Conservation (phyloP, 768 basidiomycete species). For the Lyophyllum semitale region DNA sequence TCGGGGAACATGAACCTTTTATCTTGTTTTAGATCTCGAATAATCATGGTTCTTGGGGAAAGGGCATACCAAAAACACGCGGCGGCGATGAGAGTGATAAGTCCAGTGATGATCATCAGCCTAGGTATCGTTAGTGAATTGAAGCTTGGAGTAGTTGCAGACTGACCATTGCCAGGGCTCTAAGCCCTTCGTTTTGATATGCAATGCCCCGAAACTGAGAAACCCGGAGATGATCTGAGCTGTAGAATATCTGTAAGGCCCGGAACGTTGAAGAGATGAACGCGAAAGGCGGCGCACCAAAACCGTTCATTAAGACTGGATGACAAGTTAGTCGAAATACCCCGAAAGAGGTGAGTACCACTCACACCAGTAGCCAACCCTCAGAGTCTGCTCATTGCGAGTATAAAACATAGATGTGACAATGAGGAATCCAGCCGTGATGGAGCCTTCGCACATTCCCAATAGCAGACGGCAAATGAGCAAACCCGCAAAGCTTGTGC, state of each 20-base stretch:
- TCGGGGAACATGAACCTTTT: slow-evolving; percentile 70
- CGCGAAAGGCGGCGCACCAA: slow-evolving; percentile 40
- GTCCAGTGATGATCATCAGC: slow-evolving; percentile 74
- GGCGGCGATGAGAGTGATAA: slow-evolving; percentile 54
- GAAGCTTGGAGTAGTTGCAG: neutral
- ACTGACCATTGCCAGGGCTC: slow-evolving; percentile 74
- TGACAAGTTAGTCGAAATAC: neutral
- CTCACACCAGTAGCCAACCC: slow-evolving; percentile 81
- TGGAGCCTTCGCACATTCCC: slow-evolving; percentile 73
- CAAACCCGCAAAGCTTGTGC: slow-evolving; percentile 66
- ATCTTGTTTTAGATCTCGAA: neutral
- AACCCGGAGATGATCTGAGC: slow-evolving; percentile 75
- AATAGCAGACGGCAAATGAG: slow-evolving; percentile 65
- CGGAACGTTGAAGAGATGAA: neutral
- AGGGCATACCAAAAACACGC: slow-evolving; percentile 51
- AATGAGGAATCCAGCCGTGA: slow-evolving; percentile 78
- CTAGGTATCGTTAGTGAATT: slow-evolving; percentile 22
- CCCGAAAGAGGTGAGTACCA: neutral
- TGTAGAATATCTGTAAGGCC: slow-evolving; percentile 16
- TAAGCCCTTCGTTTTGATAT: slow-evolving; percentile 56
- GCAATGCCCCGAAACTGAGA: slow-evolving; percentile 64
- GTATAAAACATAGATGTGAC: slow-evolving; percentile 82
- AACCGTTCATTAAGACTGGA: slow-evolving; percentile 74
- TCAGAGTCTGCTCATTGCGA: slow-evolving; percentile 63
- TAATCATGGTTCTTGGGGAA: neutral